Evolutionary conservation across 441 rosid species (phyloP).

Genomic region (Arabidopsis hybrid): DNA sequence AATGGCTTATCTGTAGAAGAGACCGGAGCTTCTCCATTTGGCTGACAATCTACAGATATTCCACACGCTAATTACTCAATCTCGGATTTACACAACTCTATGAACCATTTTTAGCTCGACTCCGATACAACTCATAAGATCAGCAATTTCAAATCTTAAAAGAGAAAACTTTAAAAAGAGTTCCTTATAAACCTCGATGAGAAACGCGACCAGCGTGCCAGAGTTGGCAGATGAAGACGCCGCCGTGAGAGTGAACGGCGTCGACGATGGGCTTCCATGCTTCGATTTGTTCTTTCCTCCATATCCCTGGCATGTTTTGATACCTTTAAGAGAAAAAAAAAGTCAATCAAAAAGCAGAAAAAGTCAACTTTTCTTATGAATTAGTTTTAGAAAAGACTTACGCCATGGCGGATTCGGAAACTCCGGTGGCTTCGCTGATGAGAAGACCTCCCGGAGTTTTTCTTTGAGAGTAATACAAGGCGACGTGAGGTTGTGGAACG

Average conservation of each 20-base stretch:
- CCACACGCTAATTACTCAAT: not conserved
- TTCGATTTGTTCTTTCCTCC: slow-evolving; percentile 54
- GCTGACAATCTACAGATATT: slow-evolving; percentile 41
- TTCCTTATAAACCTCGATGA: slow-evolving; percentile 34
- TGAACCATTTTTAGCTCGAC: not conserved
- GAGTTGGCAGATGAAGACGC: slow-evolving; percentile 55
- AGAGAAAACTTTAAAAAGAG: not conserved
- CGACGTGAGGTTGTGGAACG: slow-evolving; percentile 50
- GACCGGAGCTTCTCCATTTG: slow-evolving; percentile 54
- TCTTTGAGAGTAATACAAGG: slow-evolving; percentile 54
- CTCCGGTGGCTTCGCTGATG: slow-evolving; percentile 55
- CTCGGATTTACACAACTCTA: not conserved
- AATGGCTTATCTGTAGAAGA: slow-evolving; percentile 50
- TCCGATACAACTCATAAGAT: not conserved
- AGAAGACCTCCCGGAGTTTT: slow-evolving; percentile 56
- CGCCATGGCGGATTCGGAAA: slow-evolving; percentile 59
- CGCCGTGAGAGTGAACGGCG: slow-evolving; percentile 55
- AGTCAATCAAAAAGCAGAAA: not conserved
- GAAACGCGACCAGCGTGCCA: slow-evolving; percentile 62
- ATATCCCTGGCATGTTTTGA: slow-evolving; percentile 51
- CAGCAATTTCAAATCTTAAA: not conserved
- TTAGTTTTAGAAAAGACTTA: slow-evolving; percentile 19
- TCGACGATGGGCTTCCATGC: slow-evolving; percentile 63
- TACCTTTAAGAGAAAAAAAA: not conserved
- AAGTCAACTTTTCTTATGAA: not conserved